A percentile compares a stretch with the other conserved stretches of the same genome.
Conservation (phyloP, 306 rosid genomes). For the Dalbergia oliveri region DNA sequence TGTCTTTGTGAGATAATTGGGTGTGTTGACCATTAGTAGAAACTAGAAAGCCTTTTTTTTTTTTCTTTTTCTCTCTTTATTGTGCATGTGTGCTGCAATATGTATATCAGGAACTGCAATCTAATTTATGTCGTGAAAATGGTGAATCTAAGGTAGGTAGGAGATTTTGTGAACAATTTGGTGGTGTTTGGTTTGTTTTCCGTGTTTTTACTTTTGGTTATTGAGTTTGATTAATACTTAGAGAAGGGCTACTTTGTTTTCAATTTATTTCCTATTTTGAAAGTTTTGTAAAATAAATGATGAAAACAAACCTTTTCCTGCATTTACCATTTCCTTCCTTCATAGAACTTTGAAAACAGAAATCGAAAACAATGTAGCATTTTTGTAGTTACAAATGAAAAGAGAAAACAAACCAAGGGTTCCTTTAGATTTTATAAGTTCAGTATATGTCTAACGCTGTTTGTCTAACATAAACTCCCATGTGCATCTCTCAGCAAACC, state of each 20-base stretch:
- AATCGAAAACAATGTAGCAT: neutral
- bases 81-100: constrained; percentile 27
- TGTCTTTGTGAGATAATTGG: neutral
- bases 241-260: too few species aligned
- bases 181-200: neutral
- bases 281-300: neutral
- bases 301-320: neutral
- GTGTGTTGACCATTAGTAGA: neutral
- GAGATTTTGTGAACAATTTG: constrained; percentile 6
- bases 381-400: neutral
- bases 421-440: neutral
- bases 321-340: neutral
- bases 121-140: constrained; percentile 25
- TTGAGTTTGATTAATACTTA: too few species aligned
- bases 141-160: constrained; percentile 8
- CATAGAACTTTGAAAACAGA: neutral
- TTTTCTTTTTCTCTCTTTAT: neutral
- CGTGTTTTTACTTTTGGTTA: too few species aligned
- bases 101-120: neutral
- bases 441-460: neutral
- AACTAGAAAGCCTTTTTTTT: neutral
- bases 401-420: neutral
- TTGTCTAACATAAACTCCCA: neutral
- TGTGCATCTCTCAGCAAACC: constrained; percentile 71
- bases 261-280: neutral